Base-by-base conservation (phyloP, 805 yeast species). In the Saccharomycopsis sp. region DNA sequence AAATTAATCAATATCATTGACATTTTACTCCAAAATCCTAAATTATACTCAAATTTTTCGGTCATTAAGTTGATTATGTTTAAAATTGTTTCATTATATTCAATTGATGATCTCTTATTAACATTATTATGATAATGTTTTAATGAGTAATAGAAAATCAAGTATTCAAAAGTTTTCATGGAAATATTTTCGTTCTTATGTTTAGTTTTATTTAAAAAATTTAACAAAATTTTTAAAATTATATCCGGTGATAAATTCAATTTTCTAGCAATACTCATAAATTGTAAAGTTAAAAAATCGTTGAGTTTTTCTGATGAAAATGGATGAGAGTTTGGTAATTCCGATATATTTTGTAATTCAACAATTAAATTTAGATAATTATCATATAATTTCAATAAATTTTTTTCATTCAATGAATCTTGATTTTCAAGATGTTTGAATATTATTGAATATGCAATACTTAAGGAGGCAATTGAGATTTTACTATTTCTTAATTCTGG, bases 1-100 rank as follows among this genome's bases (percentile, higher is more conserved):
- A 26, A 37, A 25, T 36, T 36, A n/a, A 43, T 5, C 25, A 44
- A 29, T 21, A 44, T 40, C 26, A 41, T 17, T 8, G 44, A 37
- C 15, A 44, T 31, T 21, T 44, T 27, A 12, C 31, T 30, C 41
- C 44, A 44, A 28, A 37, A 40, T 4, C 37, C 31, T 5, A 37
- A 25, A 8, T 41, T 41, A 19, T 37, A 31, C 13, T 26, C 27
- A 36, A 44, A 44, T 15, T 26, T 30, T 8, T 38, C 36, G 15
- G 33, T 34, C 44, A 44, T 36, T n/a, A 44, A 13, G 9, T 19
- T 21, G 5, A 44, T 18, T 38, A 36, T 33, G 25, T 34, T 23
- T 8, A 21, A 17, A 10, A 37, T 32, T n/a, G 27, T 44, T 10
- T 27, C 39, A 18, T 38, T n/a, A 19, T 36, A 26, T 8, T 8